Percentiles rank a stretch among this genome's conserved stretches.
These are phyloP conservation scores for Syncephalis fuscata DNA, from an alignment of 371 early-diverging fungal genomes.

Conservation along the genomic window DNA sequence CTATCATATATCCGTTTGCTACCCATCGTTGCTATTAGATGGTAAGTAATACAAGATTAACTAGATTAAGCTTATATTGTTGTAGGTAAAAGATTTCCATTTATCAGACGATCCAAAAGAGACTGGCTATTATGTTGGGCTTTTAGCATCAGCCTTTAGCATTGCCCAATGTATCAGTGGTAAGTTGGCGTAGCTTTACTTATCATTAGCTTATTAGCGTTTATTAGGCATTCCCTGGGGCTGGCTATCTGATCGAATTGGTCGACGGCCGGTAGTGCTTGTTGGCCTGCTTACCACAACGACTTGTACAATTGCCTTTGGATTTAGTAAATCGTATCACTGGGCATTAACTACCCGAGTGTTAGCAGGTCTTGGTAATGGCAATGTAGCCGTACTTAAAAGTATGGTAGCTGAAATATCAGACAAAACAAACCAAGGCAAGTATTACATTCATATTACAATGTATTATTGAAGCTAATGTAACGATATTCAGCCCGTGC, in stretches of 20 bases:
- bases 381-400: slow-evolving; percentile 69
- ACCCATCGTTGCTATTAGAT: too few relatives aligned
- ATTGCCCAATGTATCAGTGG: slow-evolving; percentile 38
- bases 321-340: slow-evolving; percentile 37
- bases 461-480: background rate
- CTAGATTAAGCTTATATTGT: background rate
- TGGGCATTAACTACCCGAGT: slow-evolving; percentile 49
- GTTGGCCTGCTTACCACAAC: slow-evolving; percentile 62
- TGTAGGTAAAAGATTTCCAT: slow-evolving; percentile 7
- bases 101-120: slow-evolving; percentile 5
- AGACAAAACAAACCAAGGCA: slow-evolving; percentile 54
- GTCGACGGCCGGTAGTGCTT: slow-evolving; percentile 69
- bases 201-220: background rate
- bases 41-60: slow-evolving; percentile 5
- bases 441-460: background rate
- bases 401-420: slow-evolving; percentile 74
- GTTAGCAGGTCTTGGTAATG: slow-evolving; percentile 59
- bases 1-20: too few relatives aligned
- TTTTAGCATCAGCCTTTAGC: slow-evolving; percentile 41
- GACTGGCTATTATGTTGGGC: slow-evolving; percentile 34
- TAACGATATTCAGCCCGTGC: slow-evolving; percentile 1
- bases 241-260: slow-evolving; percentile 35
- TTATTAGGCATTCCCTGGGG: slow-evolving; percentile 24
- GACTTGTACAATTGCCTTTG: slow-evolving; percentile 49
- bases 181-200: slow-evolving; percentile 8